phyloP scores from a whole-genome alignment of 2,329 filamentous ascomycete genomes.

The Penicillium glabrum region DNA sequence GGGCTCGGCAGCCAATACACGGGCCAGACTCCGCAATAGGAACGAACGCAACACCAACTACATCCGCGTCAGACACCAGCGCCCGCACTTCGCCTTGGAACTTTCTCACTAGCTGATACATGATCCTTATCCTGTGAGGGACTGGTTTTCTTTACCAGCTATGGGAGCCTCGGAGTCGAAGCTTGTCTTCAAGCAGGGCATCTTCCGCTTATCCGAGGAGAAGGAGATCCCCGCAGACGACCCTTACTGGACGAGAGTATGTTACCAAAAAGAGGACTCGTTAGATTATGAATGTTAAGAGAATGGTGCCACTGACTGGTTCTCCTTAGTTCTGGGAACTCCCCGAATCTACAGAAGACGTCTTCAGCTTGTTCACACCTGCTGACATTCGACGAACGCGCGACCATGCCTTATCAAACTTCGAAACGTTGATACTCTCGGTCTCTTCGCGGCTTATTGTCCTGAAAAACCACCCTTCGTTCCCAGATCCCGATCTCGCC shows the following conservation, averaged over 20 bases:
- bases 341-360: conserved; percentile 90
- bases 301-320: conserved; percentile 20
- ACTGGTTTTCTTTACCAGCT: conserved; percentile 26
- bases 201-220: conserved; percentile 94
- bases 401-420: conserved; percentile 79
- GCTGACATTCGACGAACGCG: conserved; percentile 84
- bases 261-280: conserved; percentile 33
- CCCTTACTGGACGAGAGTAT: conserved; percentile 86
- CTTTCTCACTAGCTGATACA: conserved; percentile 15
- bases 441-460: conserved; percentile 79
- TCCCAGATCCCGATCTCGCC: conserved; percentile 81
- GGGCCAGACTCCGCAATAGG: conserved; percentile 6
- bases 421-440: conserved; percentile 84
- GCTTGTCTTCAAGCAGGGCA: conserved; percentile 97
- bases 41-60: conserved; percentile 6
- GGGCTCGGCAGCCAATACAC: conserved; percentile 8
- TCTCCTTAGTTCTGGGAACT: conserved; percentile 87
- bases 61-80: background rate
- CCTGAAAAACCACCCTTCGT: conserved; percentile 84
- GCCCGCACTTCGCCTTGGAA: background rate
- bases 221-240: conserved; percentile 83
- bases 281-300: too few relatives aligned
- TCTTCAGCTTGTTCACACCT: conserved; percentile 92
- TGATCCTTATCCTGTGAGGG: conserved; percentile 28
- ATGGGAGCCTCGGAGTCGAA: conserved; percentile 99